These are phyloP conservation scores for Bonia amplexicaulis DNA, from an alignment of 176 grass and related monocot genomes.

Conservation along the genomic window DNA sequence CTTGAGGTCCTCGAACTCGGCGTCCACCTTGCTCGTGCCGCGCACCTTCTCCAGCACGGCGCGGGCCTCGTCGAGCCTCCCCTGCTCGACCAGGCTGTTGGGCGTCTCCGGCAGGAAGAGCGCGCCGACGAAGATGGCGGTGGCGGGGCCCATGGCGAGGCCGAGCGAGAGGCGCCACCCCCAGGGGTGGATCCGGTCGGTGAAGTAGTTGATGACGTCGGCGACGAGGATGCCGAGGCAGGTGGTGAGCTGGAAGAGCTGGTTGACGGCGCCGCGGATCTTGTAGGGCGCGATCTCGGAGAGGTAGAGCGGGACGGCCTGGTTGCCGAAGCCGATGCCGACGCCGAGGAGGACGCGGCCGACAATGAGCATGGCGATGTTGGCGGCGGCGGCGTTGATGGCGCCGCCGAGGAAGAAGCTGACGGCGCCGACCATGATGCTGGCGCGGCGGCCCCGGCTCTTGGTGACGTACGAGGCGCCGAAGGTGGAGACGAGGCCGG, in stretches of 20 bases:
- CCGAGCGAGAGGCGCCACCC: constrained; percentile 88
- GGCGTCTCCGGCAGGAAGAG: constrained; percentile 85
- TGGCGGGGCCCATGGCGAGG: constrained; percentile 74
- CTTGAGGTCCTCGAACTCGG: constrained; percentile 85
- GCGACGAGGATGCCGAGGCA: constrained; percentile 85
- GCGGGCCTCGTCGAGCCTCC: constrained; percentile 55
- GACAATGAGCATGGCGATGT: constrained; percentile 80
- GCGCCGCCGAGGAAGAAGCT: constrained; percentile 91
- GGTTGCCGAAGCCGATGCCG: constrained; percentile 96
- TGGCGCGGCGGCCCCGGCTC: constrained; percentile 49
- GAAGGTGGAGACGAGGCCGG: constrained; percentile 85
- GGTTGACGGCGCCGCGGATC: constrained; percentile 94
- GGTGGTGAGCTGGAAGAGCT: constrained; percentile 95
- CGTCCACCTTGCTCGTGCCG: constrained; percentile 78
- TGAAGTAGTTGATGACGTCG: constrained; percentile 89
- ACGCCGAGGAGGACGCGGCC: constrained; percentile 77
- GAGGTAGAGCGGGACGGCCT: constrained; percentile 90
- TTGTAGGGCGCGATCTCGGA: constrained; percentile 85
- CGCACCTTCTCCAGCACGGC: constrained; percentile 76
- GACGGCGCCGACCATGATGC: constrained; percentile 81
- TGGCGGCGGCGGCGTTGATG: constrained; percentile 63
- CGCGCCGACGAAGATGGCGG: constrained; percentile 69
- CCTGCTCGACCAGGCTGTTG: constrained; percentile 91
- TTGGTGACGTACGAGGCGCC: constrained; percentile 76
- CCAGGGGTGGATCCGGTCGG: constrained; percentile 75